Conservation (phyloP, 805 yeast genomes). For the Pichia cabralensis region DNA sequence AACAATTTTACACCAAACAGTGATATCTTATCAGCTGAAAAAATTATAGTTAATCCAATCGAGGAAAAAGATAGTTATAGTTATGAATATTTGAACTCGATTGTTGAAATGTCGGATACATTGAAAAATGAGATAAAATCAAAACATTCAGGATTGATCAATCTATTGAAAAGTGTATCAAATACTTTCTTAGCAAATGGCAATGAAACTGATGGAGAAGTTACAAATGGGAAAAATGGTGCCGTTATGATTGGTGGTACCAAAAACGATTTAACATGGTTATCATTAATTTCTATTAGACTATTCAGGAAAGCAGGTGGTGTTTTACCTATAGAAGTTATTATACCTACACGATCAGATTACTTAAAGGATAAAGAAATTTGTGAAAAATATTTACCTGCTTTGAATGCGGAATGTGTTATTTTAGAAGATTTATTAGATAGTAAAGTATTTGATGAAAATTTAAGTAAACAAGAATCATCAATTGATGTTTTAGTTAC, state of each 20-base stretch:
- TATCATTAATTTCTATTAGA: conserved; percentile 45
- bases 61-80: too few relatives aligned
- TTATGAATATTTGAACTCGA: conserved; percentile 2
- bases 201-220: too few relatives aligned
- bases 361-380: conserved; percentile 35
- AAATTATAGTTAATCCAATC: too few relatives aligned
- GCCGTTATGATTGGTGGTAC: conserved; percentile 59
- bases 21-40: conserved; percentile 1
- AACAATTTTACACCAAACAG: not conserved
- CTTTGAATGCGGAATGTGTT: conserved; percentile 50
- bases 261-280: conserved; percentile 44
- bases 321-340: conserved; percentile 34
- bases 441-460: conserved; percentile 20
- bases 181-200: not conserved
- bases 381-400: conserved; percentile 35
- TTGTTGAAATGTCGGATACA: conserved; percentile 2
- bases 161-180: conserved; percentile 1
- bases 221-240: conserved; percentile 35
- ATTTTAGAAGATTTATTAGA: conserved; percentile 37
- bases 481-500: too few relatives aligned
- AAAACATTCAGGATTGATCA: conserved; percentile 3
- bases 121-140: conserved; percentile 5
- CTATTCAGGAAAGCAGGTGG: conserved; percentile 39
- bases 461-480: too few relatives aligned
- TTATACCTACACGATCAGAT: conserved; percentile 32